A percentile compares a stretch with the other conserved stretches of the same genome.
phyloP scores from a whole-genome alignment of 805 yeast species.

The Lipomyces yamadae region DNA sequence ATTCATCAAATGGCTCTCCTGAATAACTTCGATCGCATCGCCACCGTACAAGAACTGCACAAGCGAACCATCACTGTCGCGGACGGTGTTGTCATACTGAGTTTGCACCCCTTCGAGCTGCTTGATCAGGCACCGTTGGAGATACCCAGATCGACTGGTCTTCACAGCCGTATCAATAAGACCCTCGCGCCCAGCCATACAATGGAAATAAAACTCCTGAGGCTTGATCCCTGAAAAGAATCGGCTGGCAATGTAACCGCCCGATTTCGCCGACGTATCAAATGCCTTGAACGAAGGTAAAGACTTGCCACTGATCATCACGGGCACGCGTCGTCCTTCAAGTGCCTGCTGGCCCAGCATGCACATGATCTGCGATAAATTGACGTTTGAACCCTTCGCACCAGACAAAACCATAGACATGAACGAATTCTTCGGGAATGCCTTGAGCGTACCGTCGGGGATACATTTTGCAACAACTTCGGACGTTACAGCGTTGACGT shows the following conservation, averaged over 20 bases:
- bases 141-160: slow-evolving; percentile 96
- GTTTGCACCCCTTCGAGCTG: slow-evolving; percentile 97
- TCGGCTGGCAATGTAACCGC: slow-evolving; percentile 96
- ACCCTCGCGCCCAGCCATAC: slow-evolving; percentile 99
- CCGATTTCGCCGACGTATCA: slow-evolving; percentile 97
- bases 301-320: slow-evolving; percentile 98
- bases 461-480: slow-evolving; percentile 92
- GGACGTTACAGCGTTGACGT: slow-evolving; percentile 91
- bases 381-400: slow-evolving; percentile 98
- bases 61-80: slow-evolving; percentile 93
- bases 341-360: slow-evolving; percentile 97
- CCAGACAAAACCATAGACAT: slow-evolving; percentile 99
- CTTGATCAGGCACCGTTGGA: slow-evolving; percentile 97
- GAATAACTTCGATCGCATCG: slow-evolving; percentile 91
- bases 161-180: slow-evolving; percentile 98
- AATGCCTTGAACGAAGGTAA: slow-evolving; percentile 94
- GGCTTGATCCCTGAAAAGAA: slow-evolving; percentile 98
- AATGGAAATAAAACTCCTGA: slow-evolving; percentile 99
- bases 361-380: slow-evolving; percentile 99
- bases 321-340: slow-evolving; percentile 99
- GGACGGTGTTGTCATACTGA: slow-evolving; percentile 89
- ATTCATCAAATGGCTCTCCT: slow-evolving; percentile 91
- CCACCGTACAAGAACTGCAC: slow-evolving; percentile 95
- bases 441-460: slow-evolving; percentile 94
- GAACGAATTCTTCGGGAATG: slow-evolving; percentile 95